These are phyloP conservation scores for Coniophora puteana DNA, from an alignment of 1,284 basidiomycete species.

Conservation along the genomic window DNA sequence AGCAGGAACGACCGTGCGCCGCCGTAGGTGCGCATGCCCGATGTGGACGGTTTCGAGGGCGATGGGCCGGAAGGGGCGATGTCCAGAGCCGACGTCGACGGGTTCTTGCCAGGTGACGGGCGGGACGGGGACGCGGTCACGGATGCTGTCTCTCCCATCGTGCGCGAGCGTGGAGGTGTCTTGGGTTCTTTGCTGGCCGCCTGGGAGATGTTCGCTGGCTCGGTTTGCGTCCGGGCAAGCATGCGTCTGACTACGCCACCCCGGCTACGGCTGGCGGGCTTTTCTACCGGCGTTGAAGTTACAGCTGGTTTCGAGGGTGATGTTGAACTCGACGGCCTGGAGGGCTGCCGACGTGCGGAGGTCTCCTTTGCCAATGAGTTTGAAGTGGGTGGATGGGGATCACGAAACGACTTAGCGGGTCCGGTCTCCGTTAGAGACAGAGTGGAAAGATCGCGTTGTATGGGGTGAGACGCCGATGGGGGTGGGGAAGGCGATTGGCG, in stretches of 20 bases:
- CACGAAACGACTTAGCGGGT: neutral
- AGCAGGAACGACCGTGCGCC: slow-evolving; percentile 74
- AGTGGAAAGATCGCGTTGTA: neutral
- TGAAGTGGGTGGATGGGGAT: slow-evolving; percentile 16
- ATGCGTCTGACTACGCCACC: slow-evolving; percentile 37
- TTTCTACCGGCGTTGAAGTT: no score
- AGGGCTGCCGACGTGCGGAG: slow-evolving; percentile 28
- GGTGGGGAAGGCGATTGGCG: neutral
- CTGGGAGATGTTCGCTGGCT: slow-evolving; percentile 35
- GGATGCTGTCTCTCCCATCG: slow-evolving; percentile 35
- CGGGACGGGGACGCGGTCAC: neutral
- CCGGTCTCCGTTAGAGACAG: neutral
- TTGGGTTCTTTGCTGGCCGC: slow-evolving; percentile 1
- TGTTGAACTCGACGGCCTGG: slow-evolving; percentile 1
- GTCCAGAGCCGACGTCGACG: slow-evolving; percentile 3
- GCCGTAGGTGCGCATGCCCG: slow-evolving; percentile 61
- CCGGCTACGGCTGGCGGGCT: no score
- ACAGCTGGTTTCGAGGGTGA: slow-evolving; percentile 7
- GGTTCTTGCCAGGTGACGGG: slow-evolving; percentile 3
- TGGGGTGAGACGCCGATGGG: neutral
- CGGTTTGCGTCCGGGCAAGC: slow-evolving; percentile 48
- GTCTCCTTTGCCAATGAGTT: slow-evolving; percentile 26
- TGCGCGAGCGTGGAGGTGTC: slow-evolving; percentile 26
- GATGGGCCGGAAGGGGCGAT: slow-evolving; percentile 16
- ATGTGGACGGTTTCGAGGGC: slow-evolving; percentile 26